A percentile compares a stretch with the other conserved stretches of the same genome.
These are phyloP conservation scores for Lithocarpus polystachyus DNA, from an alignment of 306 rosid genomes.

Conservation along the genomic window DNA sequence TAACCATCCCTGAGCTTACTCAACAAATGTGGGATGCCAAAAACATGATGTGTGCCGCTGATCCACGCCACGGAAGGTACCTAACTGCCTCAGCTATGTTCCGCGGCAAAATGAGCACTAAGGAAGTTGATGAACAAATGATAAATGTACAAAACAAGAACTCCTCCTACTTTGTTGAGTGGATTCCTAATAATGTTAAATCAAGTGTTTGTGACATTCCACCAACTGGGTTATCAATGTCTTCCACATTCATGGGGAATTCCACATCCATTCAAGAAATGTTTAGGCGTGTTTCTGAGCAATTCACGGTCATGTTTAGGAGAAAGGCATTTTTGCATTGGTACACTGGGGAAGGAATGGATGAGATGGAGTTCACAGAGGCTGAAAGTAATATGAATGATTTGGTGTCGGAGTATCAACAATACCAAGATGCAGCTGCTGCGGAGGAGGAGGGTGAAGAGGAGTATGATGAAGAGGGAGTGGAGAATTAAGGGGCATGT, in stretches of 20 bases:
- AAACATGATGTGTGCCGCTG: slow-evolving; percentile 90
- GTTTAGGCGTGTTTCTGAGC: slow-evolving; percentile 87
- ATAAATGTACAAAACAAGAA: slow-evolving; percentile 88
- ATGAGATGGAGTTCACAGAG: slow-evolving; percentile 87
- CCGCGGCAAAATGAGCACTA: slow-evolving; percentile 89
- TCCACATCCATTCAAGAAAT: slow-evolving; percentile 88
- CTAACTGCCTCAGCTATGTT: slow-evolving; percentile 86
- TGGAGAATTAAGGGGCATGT: slow-evolving; percentile 19
- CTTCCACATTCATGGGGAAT: slow-evolving; percentile 86
- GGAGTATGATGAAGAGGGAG: slow-evolving; percentile 17
- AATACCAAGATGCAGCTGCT: slow-evolving; percentile 73
- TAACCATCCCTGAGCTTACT: slow-evolving; percentile 87
- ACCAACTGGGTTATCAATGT: slow-evolving; percentile 73
- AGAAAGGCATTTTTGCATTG: slow-evolving; percentile 91
- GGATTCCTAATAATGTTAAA: slow-evolving; percentile 90
- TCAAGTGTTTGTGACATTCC: slow-evolving; percentile 91
- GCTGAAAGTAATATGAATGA: slow-evolving; percentile 95
- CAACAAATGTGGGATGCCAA: slow-evolving; percentile 93
- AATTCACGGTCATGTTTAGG: slow-evolving; percentile 84
- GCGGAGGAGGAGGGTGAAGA: slow-evolving; percentile 40
- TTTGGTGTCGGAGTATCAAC: slow-evolving; percentile 86
- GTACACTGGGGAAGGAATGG: slow-evolving; percentile 93
- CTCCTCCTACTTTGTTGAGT: slow-evolving; percentile 79
- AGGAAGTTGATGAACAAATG: slow-evolving; percentile 84
- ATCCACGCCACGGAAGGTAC: slow-evolving; percentile 83